A percentile compares a stretch with the other conserved stretches of the same genome.
These are phyloP conservation scores for Kodamaea nitidulidarum DNA, from an alignment of 805 yeast species.

Conservation along the genomic window DNA sequence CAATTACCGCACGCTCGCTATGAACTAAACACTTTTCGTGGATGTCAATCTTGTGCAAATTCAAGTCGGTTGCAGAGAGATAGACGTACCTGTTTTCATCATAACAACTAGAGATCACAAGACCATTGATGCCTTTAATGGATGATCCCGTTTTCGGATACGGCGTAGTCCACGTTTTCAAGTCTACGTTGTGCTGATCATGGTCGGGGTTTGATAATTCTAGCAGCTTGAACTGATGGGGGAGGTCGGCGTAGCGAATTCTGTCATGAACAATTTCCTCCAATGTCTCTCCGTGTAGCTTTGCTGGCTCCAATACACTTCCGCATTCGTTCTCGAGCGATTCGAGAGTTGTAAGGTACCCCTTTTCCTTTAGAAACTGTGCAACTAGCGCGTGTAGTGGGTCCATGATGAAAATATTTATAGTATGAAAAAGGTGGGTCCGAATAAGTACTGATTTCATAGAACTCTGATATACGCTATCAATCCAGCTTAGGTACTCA, in stretches of 20 bases:
- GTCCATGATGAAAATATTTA: no score
- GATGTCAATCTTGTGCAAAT: constrained; percentile 18
- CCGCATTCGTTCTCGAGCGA: constrained; percentile 47
- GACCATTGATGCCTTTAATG: constrained; percentile 17
- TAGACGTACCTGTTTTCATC: constrained; percentile 6
- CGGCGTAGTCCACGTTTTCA: constrained; percentile 29
- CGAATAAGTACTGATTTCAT: no score
- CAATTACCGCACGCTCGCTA: constrained; percentile 11
- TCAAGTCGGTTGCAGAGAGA: constrained; percentile 9
- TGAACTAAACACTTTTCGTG: constrained; percentile 10
- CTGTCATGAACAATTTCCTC: constrained; percentile 39
- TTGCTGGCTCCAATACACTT: constrained; percentile 20
- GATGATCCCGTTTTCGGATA: constrained; percentile 20
- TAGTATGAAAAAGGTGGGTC: no score
- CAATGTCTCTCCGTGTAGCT: constrained; percentile 31
- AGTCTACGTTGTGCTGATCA: constrained; percentile 8
- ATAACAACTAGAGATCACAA: constrained; percentile 20
- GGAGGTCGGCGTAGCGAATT: constrained; percentile 21
- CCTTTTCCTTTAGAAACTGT: constrained; percentile 51
- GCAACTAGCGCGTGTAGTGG: constrained; percentile 44
- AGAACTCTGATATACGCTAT: no score
- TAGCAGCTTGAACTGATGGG: constrained; percentile 3
- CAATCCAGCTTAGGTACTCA: no score
- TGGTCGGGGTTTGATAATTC: constrained; percentile 9
- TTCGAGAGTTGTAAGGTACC: constrained; percentile 43